A percentile compares a stretch with the other conserved stretches of the same genome.
Evolutionary conservation across 306 rosid species (phyloP).

Genomic region (Quercus suber): DNA sequence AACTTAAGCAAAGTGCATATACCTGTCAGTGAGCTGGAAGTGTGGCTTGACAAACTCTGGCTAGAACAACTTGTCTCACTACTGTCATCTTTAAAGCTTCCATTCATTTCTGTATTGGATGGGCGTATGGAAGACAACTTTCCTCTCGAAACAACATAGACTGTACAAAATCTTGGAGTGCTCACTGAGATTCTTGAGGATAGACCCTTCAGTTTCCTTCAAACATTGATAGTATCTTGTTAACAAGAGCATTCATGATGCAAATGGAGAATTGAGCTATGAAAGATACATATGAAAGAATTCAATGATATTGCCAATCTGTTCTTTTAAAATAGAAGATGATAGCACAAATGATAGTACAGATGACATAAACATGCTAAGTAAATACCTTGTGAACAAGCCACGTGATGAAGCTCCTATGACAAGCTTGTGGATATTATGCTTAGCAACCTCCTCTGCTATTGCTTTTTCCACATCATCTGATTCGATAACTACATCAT

Average conservation of each 20-base stretch:
- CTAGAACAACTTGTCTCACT: slow-evolving; percentile 64
- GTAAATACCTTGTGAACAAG: slow-evolving; percentile 71
- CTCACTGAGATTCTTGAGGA: slow-evolving; percentile 65
- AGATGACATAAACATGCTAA: slow-evolving; percentile 1
- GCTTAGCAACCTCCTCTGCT: slow-evolving; percentile 64
- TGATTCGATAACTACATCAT: slow-evolving; percentile 68
- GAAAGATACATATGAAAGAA: not conserved
- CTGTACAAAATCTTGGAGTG: slow-evolving; percentile 72
- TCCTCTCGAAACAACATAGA: slow-evolving; percentile 82
- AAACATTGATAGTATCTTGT: slow-evolving; percentile 18
- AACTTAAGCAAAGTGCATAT: slow-evolving; percentile 19
- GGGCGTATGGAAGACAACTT: slow-evolving; percentile 63
- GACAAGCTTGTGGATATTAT: slow-evolving; percentile 54
- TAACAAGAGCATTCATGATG: slow-evolving; percentile 9
- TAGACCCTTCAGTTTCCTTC: slow-evolving; percentile 62
- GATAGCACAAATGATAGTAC: not conserved
- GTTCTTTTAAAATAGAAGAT: not conserved
- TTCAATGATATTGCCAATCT: not conserved
- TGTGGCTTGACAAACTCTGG: slow-evolving; percentile 45
- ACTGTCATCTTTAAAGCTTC: slow-evolving; percentile 42
- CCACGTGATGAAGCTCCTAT: slow-evolving; percentile 77
- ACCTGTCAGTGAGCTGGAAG: slow-evolving; percentile 70
- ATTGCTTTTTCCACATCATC: slow-evolving; percentile 69
- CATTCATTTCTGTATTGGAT: slow-evolving; percentile 45
- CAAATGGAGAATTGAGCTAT: slow-evolving; percentile 7